Evolutionary conservation across 2,329 filamentous ascomycete genomes (phyloP).

Genomic region (Mariannaea elegans): DNA sequence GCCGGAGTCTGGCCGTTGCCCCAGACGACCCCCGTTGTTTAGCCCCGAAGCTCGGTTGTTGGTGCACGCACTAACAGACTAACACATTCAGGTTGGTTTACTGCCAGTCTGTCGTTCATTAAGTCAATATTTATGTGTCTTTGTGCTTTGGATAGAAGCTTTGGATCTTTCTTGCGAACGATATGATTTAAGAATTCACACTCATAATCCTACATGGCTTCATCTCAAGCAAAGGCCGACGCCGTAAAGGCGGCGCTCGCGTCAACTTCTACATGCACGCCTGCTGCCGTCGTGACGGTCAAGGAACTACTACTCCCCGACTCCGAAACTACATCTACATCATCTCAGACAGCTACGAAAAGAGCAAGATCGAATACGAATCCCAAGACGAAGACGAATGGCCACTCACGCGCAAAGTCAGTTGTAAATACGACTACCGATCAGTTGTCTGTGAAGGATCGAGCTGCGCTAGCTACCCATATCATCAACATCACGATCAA

Average conservation of each 20-base stretch:
- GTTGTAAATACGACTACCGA: conserved; percentile 37
- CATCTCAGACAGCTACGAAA: conserved; percentile 39
- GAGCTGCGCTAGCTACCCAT: conserved; percentile 74
- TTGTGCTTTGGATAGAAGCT: conserved; percentile 36
- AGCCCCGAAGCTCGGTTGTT: conserved; percentile 33
- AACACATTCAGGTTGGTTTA: conserved; percentile 21
- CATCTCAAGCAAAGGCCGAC: conserved; percentile 54
- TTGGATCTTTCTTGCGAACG: conserved; percentile 36
- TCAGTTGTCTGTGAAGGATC: conserved; percentile 57
- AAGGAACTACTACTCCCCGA: conserved; percentile 57
- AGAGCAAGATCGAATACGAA: conserved; percentile 40
- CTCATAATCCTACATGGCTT: conserved; percentile 52
- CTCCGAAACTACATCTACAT: conserved; percentile 37
- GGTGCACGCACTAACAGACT: conserved; percentile 21
- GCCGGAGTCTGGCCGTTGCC: conserved; percentile 44
- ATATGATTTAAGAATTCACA: conserved; percentile 44
- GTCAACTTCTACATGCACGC: conserved; percentile 63
- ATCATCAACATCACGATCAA: conserved; percentile 77
- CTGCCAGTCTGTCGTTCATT: conserved; percentile 32
- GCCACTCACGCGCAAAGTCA: conserved; percentile 24
- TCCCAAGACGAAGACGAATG: conserved; percentile 36
- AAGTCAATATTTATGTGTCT: conserved; percentile 33
- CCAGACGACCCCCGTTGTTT: conserved; percentile 48
- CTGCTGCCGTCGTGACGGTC: conserved; percentile 56
- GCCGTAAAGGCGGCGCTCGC: conserved; percentile 64